Evolutionary conservation across 1,284 basidiomycete species (phyloP), one percentile per base, ranked within the genome.

Genomic region (Puccinia novopanici): DNA sequence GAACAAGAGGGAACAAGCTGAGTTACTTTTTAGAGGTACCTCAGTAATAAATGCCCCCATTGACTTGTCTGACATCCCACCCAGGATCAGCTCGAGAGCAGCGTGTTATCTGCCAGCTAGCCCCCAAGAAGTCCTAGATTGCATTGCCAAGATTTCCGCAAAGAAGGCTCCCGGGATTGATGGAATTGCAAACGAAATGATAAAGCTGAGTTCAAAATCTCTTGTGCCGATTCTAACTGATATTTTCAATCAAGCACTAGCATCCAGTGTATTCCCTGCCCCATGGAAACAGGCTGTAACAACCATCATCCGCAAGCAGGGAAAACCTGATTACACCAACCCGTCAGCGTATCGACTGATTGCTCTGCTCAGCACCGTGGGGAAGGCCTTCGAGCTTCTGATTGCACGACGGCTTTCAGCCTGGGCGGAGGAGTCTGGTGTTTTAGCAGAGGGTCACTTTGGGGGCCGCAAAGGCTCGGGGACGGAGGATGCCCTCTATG

Each of bases 311-410:
- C 27, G 27, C 3, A 73, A 48, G 55, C 24, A 34, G 6, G 72
- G 72, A 5, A 75, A 75, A 37, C 5, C 13, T 15, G 71, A 73
- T 19, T 73, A 73, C 30, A 55, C 71, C n/a, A 24, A 73, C 50
- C 52, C 71, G 12, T 15, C 8, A 0, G 45, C 52, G 2, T 73
- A 73, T 22, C 48, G 71, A 9, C 71, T 55, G 5, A 75, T 75
- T n/a, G 72, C 71, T 1, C 37, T 75, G 4, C 37, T 75, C 9
- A 75, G 72, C 72, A n/a, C 12, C 3, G 13, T 75, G 37, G 55
- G 72, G 2, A 75, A 75, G 45, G 12, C 61, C 19, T 42, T 75
- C 17, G 30, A 61, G 27, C 40, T 45, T 8, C 2, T 59, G 0
- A 13, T 61, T 0, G 40, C 54, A 1, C 3, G 42, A 22, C n/a